Conservation (phyloP, 129 eudicot genomes). For the Calendula officinalis region DNA sequence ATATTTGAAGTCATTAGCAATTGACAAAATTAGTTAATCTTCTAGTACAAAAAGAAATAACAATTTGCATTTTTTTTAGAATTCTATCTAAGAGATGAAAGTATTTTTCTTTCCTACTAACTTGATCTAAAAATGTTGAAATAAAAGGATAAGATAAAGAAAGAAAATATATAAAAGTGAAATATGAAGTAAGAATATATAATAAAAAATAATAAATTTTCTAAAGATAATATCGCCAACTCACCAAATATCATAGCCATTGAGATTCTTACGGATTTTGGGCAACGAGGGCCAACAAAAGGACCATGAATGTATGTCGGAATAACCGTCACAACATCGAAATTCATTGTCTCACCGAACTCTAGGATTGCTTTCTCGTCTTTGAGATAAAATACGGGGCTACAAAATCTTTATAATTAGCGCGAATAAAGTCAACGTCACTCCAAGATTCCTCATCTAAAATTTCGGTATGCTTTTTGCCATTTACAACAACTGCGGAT, state of each 20-base stretch:
- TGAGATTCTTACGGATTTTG: conserved; percentile 33
- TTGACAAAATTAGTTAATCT: no score
- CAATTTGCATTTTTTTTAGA: no score
- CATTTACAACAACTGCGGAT: conserved; percentile 22
- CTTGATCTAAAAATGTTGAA: no score
- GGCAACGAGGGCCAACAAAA: conserved; percentile 34
- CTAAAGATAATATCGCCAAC: neutral
- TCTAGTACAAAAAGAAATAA: no score
- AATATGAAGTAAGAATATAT: no score
- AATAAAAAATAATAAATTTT: no score
- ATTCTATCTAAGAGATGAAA: no score
- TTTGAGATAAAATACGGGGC: conserved; percentile 32
- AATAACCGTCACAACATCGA: conserved; percentile 44
- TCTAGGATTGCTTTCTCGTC: conserved; percentile 51
- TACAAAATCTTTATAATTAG: conserved; percentile 3
- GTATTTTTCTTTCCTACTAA: no score
- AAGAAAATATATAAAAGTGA: no score
- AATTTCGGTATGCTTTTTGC: neutral
- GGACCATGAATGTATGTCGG: conserved; percentile 57
- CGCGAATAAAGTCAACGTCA: conserved; percentile 35
- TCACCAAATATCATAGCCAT: conserved; percentile 49
- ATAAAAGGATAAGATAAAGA: no score
- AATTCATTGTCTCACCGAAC: conserved; percentile 46
- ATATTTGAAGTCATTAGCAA: no score
- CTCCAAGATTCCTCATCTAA: conserved; percentile 51